Conservation (phyloP, 1,284 basidiomycete genomes). For the Lentinula novae-zelandiae region DNA sequence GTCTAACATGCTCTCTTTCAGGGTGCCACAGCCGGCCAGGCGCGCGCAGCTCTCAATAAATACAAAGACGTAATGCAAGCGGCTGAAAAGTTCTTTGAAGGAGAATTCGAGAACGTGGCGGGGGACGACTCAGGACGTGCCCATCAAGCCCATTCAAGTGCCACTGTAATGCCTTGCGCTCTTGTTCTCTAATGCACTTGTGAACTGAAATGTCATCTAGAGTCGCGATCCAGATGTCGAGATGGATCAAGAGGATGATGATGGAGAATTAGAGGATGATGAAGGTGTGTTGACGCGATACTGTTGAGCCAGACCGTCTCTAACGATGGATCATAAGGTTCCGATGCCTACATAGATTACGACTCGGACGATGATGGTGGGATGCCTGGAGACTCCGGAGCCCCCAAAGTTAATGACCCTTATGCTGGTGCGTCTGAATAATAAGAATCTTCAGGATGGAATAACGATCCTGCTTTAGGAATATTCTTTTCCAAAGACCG, state of each 20-base stretch:
- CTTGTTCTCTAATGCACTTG: neutral
- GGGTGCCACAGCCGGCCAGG: constrained; percentile 78
- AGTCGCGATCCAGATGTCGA: constrained; percentile 32
- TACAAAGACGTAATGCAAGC: constrained; percentile 87
- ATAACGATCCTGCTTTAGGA: constrained; percentile 38
- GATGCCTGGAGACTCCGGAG: constrained; percentile 30
- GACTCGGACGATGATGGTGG: constrained; percentile 68
- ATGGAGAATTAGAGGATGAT: constrained; percentile 48
- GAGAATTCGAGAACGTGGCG: constrained; percentile 74
- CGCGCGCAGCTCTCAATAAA: constrained; percentile 71
- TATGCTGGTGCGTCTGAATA: constrained; percentile 61
- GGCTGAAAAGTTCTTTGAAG: constrained; percentile 81
- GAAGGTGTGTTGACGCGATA: constrained; percentile 36
- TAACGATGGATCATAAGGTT: neutral
- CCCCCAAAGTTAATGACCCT: constrained; percentile 64
- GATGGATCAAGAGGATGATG: constrained; percentile 42
- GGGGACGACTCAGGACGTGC: constrained; percentile 32
- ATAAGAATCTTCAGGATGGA: neutral
- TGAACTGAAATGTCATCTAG: constrained; percentile 9
- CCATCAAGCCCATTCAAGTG: constrained; percentile 22
- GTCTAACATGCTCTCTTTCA: constrained; percentile 25
- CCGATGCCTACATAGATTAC: constrained; percentile 56
- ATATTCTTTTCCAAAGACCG: constrained; percentile 92
- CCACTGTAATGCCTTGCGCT: constrained; percentile 19
- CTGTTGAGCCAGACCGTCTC: constrained; percentile 5